Conservation (phyloP, 2,329 filamentous ascomycete species). For the Phyllosticta citriasiana region DNA sequence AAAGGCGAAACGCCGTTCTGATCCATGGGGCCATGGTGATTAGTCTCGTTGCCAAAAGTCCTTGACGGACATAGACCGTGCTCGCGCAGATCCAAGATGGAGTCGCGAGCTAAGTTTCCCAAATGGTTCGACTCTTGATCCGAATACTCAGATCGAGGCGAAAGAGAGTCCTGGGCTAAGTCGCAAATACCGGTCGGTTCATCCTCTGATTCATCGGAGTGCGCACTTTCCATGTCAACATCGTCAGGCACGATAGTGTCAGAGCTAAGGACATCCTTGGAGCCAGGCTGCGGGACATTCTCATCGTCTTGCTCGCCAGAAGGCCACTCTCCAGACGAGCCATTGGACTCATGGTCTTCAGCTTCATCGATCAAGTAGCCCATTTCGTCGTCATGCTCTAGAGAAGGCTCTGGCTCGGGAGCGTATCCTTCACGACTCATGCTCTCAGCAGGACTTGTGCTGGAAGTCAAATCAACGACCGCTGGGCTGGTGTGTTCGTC, state of each 20-base stretch:
- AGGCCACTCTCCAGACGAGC: not conserved
- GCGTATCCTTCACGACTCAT: not conserved
- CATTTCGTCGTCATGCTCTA: not conserved
- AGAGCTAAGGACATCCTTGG: not conserved
- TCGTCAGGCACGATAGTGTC: not conserved
- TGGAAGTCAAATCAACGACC: not conserved
- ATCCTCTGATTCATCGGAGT: not conserved
- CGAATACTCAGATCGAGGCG: not conserved
- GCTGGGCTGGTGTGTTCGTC: not conserved
- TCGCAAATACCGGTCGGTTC: not conserved
- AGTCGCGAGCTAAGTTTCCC: too few relatives aligned
- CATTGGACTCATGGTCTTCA: not conserved
- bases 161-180: not conserved
- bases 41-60: too few relatives aligned
- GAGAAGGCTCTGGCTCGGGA: not conserved
- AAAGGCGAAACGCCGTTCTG: too few relatives aligned
- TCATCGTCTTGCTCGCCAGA: not conserved
- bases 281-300: not conserved
- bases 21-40: too few relatives aligned
- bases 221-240: not conserved
- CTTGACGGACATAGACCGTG: too few relatives aligned
- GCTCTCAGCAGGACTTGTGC: not conserved
- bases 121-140: too few relatives aligned
- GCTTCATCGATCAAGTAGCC: not conserved
- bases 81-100: too few relatives aligned